Evolutionary conservation across 192 early-diverging fungal genomes (phyloP).

Genomic region (Irineochytrium annulatum): DNA sequence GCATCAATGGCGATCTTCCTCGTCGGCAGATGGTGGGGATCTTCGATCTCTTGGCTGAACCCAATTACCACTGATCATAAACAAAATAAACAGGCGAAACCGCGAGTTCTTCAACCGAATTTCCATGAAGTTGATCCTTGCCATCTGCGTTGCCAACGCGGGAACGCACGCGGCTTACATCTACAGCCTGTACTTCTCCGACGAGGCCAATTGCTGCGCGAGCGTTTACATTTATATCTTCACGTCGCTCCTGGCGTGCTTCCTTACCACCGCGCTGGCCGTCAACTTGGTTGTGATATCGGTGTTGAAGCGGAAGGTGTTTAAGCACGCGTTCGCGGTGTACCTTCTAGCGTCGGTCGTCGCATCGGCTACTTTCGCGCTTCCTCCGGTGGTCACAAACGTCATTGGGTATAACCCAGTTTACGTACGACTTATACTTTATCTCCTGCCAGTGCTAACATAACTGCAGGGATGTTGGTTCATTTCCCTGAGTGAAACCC

Average conservation of each 20-base stretch:
- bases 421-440: not conserved
- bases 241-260: not conserved
- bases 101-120: not conserved
- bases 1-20: not conserved
- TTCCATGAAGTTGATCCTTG: not conserved
- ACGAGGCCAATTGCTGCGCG: not conserved
- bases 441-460: not conserved
- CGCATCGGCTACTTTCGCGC: not conserved
- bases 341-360: not conserved
- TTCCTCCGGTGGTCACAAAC: not conserved
- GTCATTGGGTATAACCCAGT: not conserved
- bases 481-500: not conserved
- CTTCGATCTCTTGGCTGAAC: too few relatives aligned
- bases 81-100: constrained; percentile 2
- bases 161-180: not conserved
- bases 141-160: not conserved
- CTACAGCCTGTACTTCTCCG: not conserved
- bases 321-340: not conserved
- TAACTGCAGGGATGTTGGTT: constrained; percentile 4
- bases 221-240: not conserved
- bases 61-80: too few relatives aligned
- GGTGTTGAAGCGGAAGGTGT: not conserved
- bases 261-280: not conserved
- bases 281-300: not conserved
- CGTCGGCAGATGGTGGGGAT: not conserved